Evolutionary conservation across 257 asterid genomes (phyloP), one percentile per base, ranked within the genome.

Genomic region (Lycium barbarum): DNA sequence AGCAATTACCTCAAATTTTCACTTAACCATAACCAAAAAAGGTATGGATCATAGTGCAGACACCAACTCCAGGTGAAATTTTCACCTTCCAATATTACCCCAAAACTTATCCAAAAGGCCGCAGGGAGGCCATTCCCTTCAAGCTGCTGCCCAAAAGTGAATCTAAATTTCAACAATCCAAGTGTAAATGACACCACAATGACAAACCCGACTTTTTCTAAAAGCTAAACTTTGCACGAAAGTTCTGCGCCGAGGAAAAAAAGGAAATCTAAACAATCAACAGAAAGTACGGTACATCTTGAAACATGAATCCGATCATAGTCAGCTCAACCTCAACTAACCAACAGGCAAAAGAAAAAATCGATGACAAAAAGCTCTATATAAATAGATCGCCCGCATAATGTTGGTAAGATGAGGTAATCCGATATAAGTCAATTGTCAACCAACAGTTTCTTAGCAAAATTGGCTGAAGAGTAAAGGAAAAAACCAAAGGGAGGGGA

Each of bases 381-480:
- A 51, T 74, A 20, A 74, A 47, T 26, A 74, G 61, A 26, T 47
- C 59, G 2, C 11, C 79, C 0, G 2, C 38, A 13, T 72, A 72
- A 18, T 47, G 61, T 14, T 74, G 43, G 7, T 51, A 78, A 15
- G 0, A 53, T 15, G 17, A 53, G 49, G 13, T 51, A 76, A 26
- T 76, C 63, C 82, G 2, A 22, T 26, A 51, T 8, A 78, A 51
- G 59, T 78, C 26, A 78, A 26, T 35, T 26, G 45, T 78, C 49
- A 53, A 78, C 82, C 65, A 78, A 78, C 49, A 53, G 49, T 53
- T 78, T 33, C 82, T 53, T 51, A 78, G n/a, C 82, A 78, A 53
- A 78, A 78, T 53, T 78, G 65, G 82, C 49, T 26, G 49, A 78
- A 33, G 10, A 78, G 15, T 26, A 78, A 51, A 20, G 26, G 47